Percentiles rank a stretch among this genome's conserved stretches.
phyloP scores from a whole-genome alignment of 2,329 filamentous ascomycete genomes.

The Neopestalotiopsis clavispora region DNA sequence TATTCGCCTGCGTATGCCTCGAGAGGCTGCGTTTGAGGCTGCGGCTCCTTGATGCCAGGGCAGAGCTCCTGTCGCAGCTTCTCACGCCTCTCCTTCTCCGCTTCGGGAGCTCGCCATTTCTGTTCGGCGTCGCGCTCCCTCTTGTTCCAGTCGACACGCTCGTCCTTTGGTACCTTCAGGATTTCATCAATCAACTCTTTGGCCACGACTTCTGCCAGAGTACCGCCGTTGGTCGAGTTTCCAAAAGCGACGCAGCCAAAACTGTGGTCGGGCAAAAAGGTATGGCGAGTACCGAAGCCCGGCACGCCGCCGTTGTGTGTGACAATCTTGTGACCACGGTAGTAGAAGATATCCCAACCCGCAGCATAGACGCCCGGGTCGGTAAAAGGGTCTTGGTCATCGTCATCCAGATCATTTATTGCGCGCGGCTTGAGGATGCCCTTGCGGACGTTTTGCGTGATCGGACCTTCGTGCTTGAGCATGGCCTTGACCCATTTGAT shows the following conservation, averaged over 20 bases:
- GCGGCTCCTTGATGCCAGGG: background rate
- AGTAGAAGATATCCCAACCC: constrained; percentile 27
- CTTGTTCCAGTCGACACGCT: background rate
- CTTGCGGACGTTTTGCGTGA: constrained; percentile 18
- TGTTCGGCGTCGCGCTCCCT: background rate
- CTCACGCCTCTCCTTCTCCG: constrained; percentile 10
- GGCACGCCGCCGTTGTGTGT: constrained; percentile 26
- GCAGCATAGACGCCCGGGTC: constrained; percentile 25
- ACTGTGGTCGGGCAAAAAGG: constrained; percentile 26
- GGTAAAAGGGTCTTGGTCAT: constrained; percentile 14
- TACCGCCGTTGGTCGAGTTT: background rate
- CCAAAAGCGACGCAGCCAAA: constrained; percentile 21
- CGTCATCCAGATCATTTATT: background rate
- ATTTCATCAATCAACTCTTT: background rate
- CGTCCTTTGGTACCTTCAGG: background rate
- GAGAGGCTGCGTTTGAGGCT: constrained; percentile 26
- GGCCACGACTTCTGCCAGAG: background rate
- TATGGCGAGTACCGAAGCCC: constrained; percentile 27
- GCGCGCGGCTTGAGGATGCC: background rate
- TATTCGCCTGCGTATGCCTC: constrained; percentile 27
- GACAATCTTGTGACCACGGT: constrained; percentile 26
- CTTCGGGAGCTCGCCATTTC: constrained; percentile 22
- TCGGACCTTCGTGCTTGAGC: constrained; percentile 24
- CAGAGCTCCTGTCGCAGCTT: background rate
- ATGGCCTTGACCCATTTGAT: constrained; percentile 30